A percentile compares a stretch with the other conserved stretches of the same genome.
Evolutionary conservation across 2,329 filamentous ascomycete genomes (phyloP).

Genomic region (Neurospora sp.): DNA sequence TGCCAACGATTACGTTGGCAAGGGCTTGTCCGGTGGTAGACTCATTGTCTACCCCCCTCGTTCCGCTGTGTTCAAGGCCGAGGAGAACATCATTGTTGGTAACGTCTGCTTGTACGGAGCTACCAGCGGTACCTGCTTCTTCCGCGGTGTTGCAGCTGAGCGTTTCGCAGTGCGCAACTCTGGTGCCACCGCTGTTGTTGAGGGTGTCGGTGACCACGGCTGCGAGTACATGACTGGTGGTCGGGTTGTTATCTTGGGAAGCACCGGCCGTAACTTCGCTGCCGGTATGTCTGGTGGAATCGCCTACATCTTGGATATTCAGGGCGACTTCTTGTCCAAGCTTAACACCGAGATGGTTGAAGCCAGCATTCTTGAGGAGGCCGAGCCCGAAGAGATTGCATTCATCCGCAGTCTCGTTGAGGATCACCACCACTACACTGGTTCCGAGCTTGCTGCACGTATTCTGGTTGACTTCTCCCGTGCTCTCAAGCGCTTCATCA

Average conservation of each 20-base stretch:
- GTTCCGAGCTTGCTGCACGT: constrained; percentile 85
- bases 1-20: constrained; percentile 93
- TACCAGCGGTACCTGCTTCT: constrained; percentile 84
- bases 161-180: constrained; percentile 96
- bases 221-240: constrained; percentile 99
- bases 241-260: constrained; percentile 75
- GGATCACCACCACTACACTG: constrained; percentile 96
- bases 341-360: constrained; percentile 98
- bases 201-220: constrained; percentile 91
- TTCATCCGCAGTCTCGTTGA: constrained; percentile 86
- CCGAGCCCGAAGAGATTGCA: constrained; percentile 79
- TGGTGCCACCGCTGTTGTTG: constrained; percentile 88
- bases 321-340: constrained; percentile 83
- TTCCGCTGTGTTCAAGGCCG: constrained; percentile 83
- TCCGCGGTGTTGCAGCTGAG: constrained; percentile 93
- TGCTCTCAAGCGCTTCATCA: constrained; percentile 81
- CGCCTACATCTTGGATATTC: constrained; percentile 83
- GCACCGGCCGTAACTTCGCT: constrained; percentile 91
- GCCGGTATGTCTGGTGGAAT: constrained; percentile 99
- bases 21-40: constrained; percentile 86
- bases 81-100: constrained; percentile 89
- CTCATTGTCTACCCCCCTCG: constrained; percentile 90
- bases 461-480: constrained; percentile 93
- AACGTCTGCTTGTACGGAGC: constrained; percentile 95
- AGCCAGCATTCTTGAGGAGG: constrained; percentile 72